Base-by-base conservation (phyloP, 441 rosid genomes). In the Isatis lusitanica region DNA sequence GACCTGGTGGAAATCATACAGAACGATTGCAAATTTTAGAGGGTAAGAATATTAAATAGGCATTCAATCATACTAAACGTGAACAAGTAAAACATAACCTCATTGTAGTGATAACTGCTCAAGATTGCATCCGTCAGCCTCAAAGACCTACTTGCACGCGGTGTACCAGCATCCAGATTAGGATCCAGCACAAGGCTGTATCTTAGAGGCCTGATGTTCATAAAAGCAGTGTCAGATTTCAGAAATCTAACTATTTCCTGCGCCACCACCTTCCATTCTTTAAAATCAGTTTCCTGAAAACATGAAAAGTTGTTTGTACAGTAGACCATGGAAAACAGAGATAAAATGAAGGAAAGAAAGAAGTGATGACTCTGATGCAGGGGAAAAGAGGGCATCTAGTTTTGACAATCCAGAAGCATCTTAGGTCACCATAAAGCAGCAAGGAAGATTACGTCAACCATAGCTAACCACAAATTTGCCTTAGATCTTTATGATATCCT, bases 261-360 rank as follows among this genome's bases (percentile, higher is more conserved):
- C 74, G 87, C 90, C 90, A 89, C 94, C 83, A 90, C 87, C 92
- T 92, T 92, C 98, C 97, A 90, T 83, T 94, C 97, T 86, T 87
- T 92, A 83, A 94, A 90, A 74, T 94, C 98, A 38, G 87, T 81
- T 75, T 94, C 97, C 98, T 94, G 96, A 79, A 82, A 72, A 85
- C 73, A 84, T 71, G 71, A 78, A 74, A 64, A 73, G 64, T 50
- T 55, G 52, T 43, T 51, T 58, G 28, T n/a, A 30, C 9, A 17
- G 15, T 24, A 35, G 52, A 62, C 8, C 3, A 44, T n/a, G 17
- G 24, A 44, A 68, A 68, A 67, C 13, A 66, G 28, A 74, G 66
- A 46, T 13, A 40, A 28, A 62, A 24, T 11, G 40, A 15, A 9
- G 5, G 7, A 12, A 68, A 60, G 12, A 46, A 0, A 33, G 11